Conservation (phyloP, 148 eudicot genomes). For the Rhododendron ovatum region DNA sequence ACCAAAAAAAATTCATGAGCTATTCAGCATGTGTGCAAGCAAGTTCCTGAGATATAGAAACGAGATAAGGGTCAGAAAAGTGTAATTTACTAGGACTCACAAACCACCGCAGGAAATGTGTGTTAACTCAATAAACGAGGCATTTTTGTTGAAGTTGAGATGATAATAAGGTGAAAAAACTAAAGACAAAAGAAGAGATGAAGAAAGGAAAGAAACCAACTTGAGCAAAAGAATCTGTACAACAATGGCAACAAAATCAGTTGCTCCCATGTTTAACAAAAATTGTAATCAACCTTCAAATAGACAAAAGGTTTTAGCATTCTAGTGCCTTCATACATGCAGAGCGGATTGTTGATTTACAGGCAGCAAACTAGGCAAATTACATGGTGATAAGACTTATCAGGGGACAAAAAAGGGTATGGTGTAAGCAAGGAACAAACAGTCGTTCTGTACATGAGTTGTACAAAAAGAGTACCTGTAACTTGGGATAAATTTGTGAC, state of each 20-base stretch:
- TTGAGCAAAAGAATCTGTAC: neutral
- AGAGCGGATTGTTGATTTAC: neutral
- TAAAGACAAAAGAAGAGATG: neutral
- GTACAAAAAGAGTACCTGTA: slow-evolving; percentile 52
- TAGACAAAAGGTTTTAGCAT: neutral
- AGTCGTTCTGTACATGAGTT: neutral
- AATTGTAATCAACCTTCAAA: neutral
- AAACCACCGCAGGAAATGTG: neutral
- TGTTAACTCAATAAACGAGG: neutral
- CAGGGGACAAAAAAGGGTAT: neutral
- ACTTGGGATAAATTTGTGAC: slow-evolving; percentile 69
- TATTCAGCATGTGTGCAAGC: neutral
- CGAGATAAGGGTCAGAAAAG: neutral
- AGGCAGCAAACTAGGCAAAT: neutral
- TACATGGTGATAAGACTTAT: neutral
- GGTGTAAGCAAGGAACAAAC: slow-evolving; percentile 7
- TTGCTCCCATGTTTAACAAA: neutral
- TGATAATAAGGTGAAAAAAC: neutral
- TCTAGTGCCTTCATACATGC: neutral
- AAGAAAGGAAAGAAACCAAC: neutral
- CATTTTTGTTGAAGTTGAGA: neutral
- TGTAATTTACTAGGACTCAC: neutral
- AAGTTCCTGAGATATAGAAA: neutral
- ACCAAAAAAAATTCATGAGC: neutral
- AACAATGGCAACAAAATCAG: neutral